Evolutionary conservation across 1,284 basidiomycete genomes (phyloP), one percentile per base, ranked within the genome.

Genomic region (Cryptococcus hybrid): DNA sequence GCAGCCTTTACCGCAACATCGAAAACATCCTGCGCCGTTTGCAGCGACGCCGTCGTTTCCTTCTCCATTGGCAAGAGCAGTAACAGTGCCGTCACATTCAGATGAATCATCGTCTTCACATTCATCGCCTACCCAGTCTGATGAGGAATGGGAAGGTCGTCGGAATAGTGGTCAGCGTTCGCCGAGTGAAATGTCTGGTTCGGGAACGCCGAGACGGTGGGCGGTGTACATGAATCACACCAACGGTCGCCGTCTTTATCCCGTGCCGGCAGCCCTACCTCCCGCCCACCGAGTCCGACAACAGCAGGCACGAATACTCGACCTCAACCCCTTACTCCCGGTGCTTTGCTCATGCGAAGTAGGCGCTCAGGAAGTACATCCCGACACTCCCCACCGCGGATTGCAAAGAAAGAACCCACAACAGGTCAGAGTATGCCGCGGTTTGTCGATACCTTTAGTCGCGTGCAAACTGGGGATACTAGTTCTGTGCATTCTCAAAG

Each of bases 31-130:
- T 1, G 64, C 63, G 3, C 44, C 63, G 2, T 78, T 76, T 56
- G 75, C 67, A 2, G 71, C 76, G 6, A 76, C 75, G 0, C 76
- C 76, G 2, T 76, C 75, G 0, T 76, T 76, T 56, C 75, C 76
- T 4, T 76, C 74, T 0, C 76, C 76, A 1, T 62, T 78, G 1
- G 74, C 74, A 5, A 70, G 73, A 51, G 74, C 74, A 0, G 69
- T 73, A 42, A 76, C 70, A 1, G 74, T 76, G 1, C 73, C 71
- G 0, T 61, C 62, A 0, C 67, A 73, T 35, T 74, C 72, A 0
- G 72, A 74, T 53, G 67, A 63, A 0, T 75, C 74, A 2, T 74
- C 71, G 0, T 67, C 70, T 0, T 70, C 71, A 0, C 66, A 70
- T n/a, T 70, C 68, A 5, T 66, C 67, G 2, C 61, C 62, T 0